Base-by-base conservation (phyloP, 2,329 filamentous ascomycete genomes). In the Pseudogymnoascus sp. region DNA sequence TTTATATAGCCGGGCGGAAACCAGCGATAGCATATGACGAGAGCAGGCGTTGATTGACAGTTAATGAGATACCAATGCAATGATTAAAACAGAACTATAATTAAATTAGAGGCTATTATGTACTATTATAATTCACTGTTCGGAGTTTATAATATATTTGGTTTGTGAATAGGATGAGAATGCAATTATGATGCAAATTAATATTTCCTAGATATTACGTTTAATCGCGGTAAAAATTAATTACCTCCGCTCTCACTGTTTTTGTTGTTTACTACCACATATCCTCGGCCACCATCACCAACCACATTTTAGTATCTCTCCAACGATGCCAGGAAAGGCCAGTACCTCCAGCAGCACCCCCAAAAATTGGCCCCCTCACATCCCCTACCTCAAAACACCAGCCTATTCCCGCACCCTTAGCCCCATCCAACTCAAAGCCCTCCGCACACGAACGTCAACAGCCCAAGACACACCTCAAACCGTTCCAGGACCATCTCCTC, bases 361-460 rank as follows among this genome's bases (percentile, higher is more conserved):
- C 2, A 81, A 79, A 66, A 85, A 86, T 72, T 88, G 86, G 86
- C 84, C 85, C 0, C 38, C 74, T 3, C 61, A 74, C 8, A 67
- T 86, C 1, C 75, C 78, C 1, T 88, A 87, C 69, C 78, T 88
- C 58, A 76, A 74, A 1, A 67, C 73, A 2, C 82, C 85, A 33
- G 40, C 62, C 11, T 79, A 83, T 71, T 80, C 79, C 28, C 76
- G 76, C 41, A 74, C 77, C 64, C 55, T 64, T 16, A 23, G 18
- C 12, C 45, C 40, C 7, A 52, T 16, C 6, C 59, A 52, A 18
- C 49, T 49, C n/a, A 38, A 37, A 35, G 60, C 43, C 7, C 45
- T 62, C 21, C 25, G 45, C 21, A 62, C 49, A 18, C 61, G 28
- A 14, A 85, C 69, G 77, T 86, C 59, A 74, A 72, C 3, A 67